These are phyloP conservation scores for Xylariaceae sp. DNA, from an alignment of 2,329 filamentous ascomycete species.

Conservation along the genomic window DNA sequence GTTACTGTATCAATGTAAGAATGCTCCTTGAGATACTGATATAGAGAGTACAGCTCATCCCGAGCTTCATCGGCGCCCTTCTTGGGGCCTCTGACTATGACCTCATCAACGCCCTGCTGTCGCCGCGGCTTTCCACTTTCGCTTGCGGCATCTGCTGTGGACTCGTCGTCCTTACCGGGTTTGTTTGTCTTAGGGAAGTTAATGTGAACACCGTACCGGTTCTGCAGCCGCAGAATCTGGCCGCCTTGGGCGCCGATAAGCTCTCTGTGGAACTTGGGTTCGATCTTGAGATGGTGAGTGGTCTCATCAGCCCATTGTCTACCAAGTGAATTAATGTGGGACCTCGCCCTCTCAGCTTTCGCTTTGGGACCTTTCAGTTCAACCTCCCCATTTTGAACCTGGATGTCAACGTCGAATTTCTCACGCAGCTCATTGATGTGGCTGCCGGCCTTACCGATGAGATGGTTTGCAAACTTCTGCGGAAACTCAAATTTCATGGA, in stretches of 20 bases:
- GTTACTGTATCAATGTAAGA: conserved; percentile 74
- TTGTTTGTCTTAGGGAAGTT: conserved; percentile 79
- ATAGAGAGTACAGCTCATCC: conserved; percentile 82
- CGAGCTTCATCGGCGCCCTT: conserved; percentile 88
- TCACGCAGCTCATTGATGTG: conserved; percentile 63
- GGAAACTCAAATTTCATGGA: conserved; percentile 87
- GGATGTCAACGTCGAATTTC: conserved; percentile 69
- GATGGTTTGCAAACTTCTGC: conserved; percentile 87
- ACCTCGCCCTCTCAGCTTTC: conserved; percentile 83
- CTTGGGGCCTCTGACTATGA: conserved; percentile 85
- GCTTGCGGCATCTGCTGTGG: conserved; percentile 63
- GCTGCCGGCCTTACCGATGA: conserved; percentile 65
- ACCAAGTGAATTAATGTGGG: conserved; percentile 72
- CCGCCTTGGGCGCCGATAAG: conserved; percentile 84
- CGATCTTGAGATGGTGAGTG: conserved; percentile 81
- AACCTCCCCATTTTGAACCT: conserved; percentile 89
- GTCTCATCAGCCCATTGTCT: conserved; percentile 88
- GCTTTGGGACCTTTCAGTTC: conserved; percentile 94
- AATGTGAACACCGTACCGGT: conserved; percentile 83
- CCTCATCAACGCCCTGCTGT: conserved; percentile 80
- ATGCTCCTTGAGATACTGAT: conserved; percentile 87
- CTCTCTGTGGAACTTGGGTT: conserved; percentile 89
- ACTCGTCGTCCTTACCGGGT: conserved; percentile 63
- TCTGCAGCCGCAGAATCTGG: conserved; percentile 88
- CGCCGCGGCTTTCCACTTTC: conserved; percentile 61